These are phyloP conservation scores for Fraxinus dipetala DNA, from an alignment of 305 asterid genomes.

Conservation along the genomic window DNA sequence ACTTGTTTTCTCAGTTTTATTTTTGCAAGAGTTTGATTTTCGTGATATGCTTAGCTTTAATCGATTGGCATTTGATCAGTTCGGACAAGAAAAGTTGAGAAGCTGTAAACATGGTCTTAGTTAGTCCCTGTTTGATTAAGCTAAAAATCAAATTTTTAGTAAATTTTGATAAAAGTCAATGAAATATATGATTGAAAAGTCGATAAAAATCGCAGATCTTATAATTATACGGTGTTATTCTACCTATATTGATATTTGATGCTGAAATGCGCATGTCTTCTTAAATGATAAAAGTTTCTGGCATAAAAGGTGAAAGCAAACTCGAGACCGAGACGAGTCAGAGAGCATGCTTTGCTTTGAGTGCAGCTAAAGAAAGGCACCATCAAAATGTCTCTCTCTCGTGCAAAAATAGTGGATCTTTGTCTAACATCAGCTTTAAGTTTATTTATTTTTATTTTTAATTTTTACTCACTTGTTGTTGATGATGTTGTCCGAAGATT, in stretches of 20 bases:
- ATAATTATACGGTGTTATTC: no score
- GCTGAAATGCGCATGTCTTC: conserved; percentile 30
- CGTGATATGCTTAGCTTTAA: background rate
- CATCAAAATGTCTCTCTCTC: conserved; percentile 7
- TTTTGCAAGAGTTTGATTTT: background rate
- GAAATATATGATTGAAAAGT: background rate
- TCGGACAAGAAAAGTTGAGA: background rate
- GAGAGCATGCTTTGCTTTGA: conserved; percentile 21
- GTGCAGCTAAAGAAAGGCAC: conserved; percentile 31
- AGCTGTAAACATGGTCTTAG: background rate
- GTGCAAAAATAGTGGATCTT: conserved; percentile 3
- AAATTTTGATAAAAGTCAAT: no score
- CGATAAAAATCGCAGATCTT: no score
- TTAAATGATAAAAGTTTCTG: conserved; percentile 13
- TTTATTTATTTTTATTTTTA: no score
- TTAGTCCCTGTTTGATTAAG: no score
- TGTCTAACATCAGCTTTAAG: background rate
- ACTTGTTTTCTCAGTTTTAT: background rate
- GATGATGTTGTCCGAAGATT: background rate
- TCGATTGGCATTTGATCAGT: background rate
- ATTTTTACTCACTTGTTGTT: background rate
- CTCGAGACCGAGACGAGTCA: background rate
- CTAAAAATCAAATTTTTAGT: no score
- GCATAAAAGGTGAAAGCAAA: conserved; percentile 22
- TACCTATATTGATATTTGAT: background rate